phyloP scores from a whole-genome alignment of 345 rosid genomes.

The Arabis hirsuta region DNA sequence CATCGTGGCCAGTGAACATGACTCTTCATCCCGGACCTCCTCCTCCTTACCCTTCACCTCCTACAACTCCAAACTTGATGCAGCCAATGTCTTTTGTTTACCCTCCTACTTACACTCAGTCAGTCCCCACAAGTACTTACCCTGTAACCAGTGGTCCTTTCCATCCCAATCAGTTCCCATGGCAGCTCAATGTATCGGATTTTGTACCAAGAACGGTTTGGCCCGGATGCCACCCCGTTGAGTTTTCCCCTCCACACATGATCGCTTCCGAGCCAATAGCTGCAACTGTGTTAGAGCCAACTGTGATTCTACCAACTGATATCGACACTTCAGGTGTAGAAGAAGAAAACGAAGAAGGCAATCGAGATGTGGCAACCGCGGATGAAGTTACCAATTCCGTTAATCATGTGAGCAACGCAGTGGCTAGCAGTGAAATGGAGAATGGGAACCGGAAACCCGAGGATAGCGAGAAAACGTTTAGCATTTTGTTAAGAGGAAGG shows the following conservation, averaged over 20 bases:
- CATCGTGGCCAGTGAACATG: constrained; percentile 89
- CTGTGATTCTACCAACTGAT: constrained; percentile 53
- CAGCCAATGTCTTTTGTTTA: constrained; percentile 81
- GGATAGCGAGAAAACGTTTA: constrained; percentile 79
- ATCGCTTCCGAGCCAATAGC: constrained; percentile 59
- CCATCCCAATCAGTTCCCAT: constrained; percentile 83
- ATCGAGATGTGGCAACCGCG: constrained; percentile 23
- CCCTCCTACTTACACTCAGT: constrained; percentile 78
- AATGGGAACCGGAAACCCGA: constrained; percentile 42
- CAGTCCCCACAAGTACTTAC: constrained; percentile 68
- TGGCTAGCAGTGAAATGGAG: constrained; percentile 51
- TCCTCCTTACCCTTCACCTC: constrained; percentile 78
- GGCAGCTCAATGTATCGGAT: constrained; percentile 78
- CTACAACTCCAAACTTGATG: constrained; percentile 86
- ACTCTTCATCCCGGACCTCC: constrained; percentile 75
- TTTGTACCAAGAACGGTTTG: constrained; percentile 75
- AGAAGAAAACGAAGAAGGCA: constrained; percentile 48
- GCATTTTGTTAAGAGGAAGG: constrained; percentile 88
- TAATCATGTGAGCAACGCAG: constrained; percentile 40
- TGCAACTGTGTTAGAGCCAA: constrained; percentile 56
- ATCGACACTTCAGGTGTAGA: constrained; percentile 56
- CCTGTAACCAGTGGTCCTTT: constrained; percentile 76
- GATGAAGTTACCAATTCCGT: constrained; percentile 38
- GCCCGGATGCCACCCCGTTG: constrained; percentile 72
- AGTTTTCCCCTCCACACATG: constrained; percentile 67